phyloP scores from a whole-genome alignment of 441 rosid species.

The Euphorbia celastroides region DNA sequence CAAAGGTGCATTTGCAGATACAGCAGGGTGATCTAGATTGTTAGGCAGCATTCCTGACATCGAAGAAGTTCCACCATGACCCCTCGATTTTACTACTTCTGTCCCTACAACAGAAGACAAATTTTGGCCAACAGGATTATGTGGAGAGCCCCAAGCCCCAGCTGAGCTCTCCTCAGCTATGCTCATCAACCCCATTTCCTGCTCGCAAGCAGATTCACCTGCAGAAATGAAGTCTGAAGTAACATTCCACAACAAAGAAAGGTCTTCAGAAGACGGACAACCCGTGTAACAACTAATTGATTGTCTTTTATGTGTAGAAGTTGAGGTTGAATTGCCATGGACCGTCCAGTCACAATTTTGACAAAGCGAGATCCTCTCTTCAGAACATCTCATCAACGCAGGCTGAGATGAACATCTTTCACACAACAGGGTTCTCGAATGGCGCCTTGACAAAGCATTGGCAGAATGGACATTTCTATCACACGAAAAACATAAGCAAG shows the following conservation, averaged over 20 bases:
- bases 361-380: slow-evolving; percentile 82
- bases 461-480: slow-evolving; percentile 94
- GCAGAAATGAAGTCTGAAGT: slow-evolving; percentile 46
- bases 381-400: slow-evolving; percentile 67
- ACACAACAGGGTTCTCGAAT: slow-evolving; percentile 78
- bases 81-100: slow-evolving; percentile 33
- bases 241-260: slow-evolving; percentile 85
- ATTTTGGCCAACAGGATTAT: slow-evolving; percentile 30
- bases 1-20: slow-evolving; percentile 37
- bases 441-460: slow-evolving; percentile 88
- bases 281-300: slow-evolving; percentile 74
- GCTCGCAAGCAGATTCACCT: slow-evolving; percentile 66
- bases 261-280: slow-evolving; percentile 87
- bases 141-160: slow-evolving; percentile 29
- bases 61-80: slow-evolving; percentile 42
- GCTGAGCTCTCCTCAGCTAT: slow-evolving; percentile 50
- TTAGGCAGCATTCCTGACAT: slow-evolving; percentile 38
- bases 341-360: slow-evolving; percentile 94
- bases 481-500: slow-evolving; percentile 88
- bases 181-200: slow-evolving; percentile 79
- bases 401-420: slow-evolving; percentile 89
- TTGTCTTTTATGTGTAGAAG: slow-evolving; percentile 69
- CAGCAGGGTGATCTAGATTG: slow-evolving; percentile 33
- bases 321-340: slow-evolving; percentile 43
- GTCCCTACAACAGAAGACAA: slow-evolving; percentile 24